These are phyloP conservation scores for Aureobasidium zeae DNA, from an alignment of 2,329 filamentous ascomycete genomes.

Conservation along the genomic window DNA sequence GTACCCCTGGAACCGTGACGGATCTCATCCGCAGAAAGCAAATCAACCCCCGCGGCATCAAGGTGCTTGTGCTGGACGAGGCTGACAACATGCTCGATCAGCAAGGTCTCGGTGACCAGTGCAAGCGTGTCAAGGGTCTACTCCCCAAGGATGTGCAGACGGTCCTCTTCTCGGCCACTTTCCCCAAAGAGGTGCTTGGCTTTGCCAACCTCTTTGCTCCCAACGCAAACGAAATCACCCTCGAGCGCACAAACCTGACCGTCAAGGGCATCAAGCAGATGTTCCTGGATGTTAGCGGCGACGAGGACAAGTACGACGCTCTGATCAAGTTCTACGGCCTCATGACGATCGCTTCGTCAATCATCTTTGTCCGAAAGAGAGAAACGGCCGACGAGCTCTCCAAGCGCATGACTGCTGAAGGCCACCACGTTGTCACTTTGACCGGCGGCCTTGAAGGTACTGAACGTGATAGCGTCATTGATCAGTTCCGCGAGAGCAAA, in stretches of 20 bases:
- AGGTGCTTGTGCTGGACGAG: conserved; percentile 85
- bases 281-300: conserved; percentile 83
- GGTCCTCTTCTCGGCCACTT: conserved; percentile 90
- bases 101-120: conserved; percentile 91
- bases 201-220: conserved; percentile 83
- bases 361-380: conserved; percentile 94
- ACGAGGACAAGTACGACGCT: conserved; percentile 76
- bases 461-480: conserved; percentile 74
- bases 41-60: conserved; percentile 62
- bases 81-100: conserved; percentile 98
- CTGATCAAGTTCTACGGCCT: conserved; percentile 90
- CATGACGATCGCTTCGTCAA: conserved; percentile 93
- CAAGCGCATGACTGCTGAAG: conserved; percentile 73
- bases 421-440: conserved; percentile 82
- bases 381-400: conserved; percentile 80
- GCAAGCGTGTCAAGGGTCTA: conserved; percentile 74
- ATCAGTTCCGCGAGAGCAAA: conserved; percentile 74
- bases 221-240: conserved; percentile 73
- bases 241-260: conserved; percentile 82
- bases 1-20: conserved; percentile 86
- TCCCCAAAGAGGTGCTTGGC: conserved; percentile 73
- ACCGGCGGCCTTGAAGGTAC: conserved; percentile 79
- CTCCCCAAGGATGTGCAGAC: conserved; percentile 71
- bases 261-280: conserved; percentile 97
- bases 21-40: conserved; percentile 72